Percentiles rank a stretch among this genome's conserved stretches.
Evolutionary conservation across 306 rosid genomes (phyloP).

Genomic region (Rosa persica): DNA sequence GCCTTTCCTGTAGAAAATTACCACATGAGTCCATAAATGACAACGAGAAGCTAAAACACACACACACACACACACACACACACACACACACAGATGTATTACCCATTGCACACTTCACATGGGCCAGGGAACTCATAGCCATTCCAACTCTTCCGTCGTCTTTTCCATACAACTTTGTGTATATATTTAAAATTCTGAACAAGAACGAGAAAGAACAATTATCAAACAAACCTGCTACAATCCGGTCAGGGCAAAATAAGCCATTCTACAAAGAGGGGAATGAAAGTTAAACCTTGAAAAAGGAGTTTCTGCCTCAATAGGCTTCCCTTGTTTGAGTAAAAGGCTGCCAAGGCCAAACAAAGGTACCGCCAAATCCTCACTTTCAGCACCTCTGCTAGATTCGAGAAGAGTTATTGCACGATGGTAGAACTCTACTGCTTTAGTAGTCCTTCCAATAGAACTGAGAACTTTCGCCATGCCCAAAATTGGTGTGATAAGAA

Average conservation of each 20-base stretch:
- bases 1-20: slow-evolving; percentile 57
- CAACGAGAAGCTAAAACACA: neutral
- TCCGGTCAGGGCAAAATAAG: neutral
- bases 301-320: slow-evolving; percentile 68
- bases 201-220: slow-evolving; percentile 21
- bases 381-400: slow-evolving; percentile 64
- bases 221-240: neutral
- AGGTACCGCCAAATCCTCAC: slow-evolving; percentile 75
- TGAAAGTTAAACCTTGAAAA: slow-evolving; percentile 56
- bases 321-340: slow-evolving; percentile 73
- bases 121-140: slow-evolving; percentile 84
- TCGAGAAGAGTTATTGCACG: slow-evolving; percentile 57
- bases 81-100: slow-evolving; percentile 17
- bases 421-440: slow-evolving; percentile 63
- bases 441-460: slow-evolving; percentile 58
- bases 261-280: slow-evolving; percentile 9
- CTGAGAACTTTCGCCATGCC: slow-evolving; percentile 75
- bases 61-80: too few relatives aligned
- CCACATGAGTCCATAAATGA: slow-evolving; percentile 15
- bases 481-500: slow-evolving; percentile 70
- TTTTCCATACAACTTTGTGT: slow-evolving; percentile 67
- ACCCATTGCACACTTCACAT: slow-evolving; percentile 82
- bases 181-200: slow-evolving; percentile 61
- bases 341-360: slow-evolving; percentile 77
- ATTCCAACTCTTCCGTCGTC: slow-evolving; percentile 83